These are phyloP conservation scores for Rickenella mellea DNA, from an alignment of 768 basidiomycete genomes.

Conservation along the genomic window DNA sequence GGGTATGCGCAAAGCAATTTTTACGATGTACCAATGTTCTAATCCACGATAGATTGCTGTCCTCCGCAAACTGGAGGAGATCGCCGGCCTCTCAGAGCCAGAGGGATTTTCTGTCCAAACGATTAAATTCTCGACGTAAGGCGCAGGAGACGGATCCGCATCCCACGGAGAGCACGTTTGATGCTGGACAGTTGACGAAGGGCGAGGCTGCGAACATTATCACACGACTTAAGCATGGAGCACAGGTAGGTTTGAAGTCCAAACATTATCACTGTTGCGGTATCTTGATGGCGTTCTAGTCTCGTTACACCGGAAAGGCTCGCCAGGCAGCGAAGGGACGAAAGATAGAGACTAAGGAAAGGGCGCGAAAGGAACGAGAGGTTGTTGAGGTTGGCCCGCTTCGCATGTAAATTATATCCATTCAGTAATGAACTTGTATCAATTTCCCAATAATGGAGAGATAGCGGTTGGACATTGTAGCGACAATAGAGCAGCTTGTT, in stretches of 20 bases:
- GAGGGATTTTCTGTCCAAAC: slow-evolving; percentile 42
- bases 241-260: slow-evolving; percentile 35
- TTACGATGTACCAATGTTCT: slow-evolving; percentile 3
- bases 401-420: not conserved
- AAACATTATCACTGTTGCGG: not conserved
- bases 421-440: not conserved
- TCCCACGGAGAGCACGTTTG: not conserved
- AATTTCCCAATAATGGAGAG: slow-evolving; percentile 39
- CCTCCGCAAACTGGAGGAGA: slow-evolving; percentile 59
- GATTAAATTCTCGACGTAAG: slow-evolving; percentile 26
- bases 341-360: slow-evolving; percentile 36
- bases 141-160: not conserved
- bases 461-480: slow-evolving; percentile 52
- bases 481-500: slow-evolving; percentile 54
- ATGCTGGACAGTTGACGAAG: slow-evolving; percentile 40
- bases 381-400: slow-evolving; percentile 52
- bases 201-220: slow-evolving; percentile 77
- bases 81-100: slow-evolving; percentile 54
- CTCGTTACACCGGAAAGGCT: slow-evolving; percentile 44
- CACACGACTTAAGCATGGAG: slow-evolving; percentile 68
- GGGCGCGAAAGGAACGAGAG: slow-evolving; percentile 38
- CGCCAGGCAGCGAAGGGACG: slow-evolving; percentile 29
- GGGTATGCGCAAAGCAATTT: slow-evolving; percentile 31
- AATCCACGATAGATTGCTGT: slow-evolving; percentile 38
- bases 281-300: slow-evolving; percentile 22